Evolutionary conservation across 1,284 basidiomycete species (phyloP).

Genomic region (Cryptococcus sp.): DNA sequence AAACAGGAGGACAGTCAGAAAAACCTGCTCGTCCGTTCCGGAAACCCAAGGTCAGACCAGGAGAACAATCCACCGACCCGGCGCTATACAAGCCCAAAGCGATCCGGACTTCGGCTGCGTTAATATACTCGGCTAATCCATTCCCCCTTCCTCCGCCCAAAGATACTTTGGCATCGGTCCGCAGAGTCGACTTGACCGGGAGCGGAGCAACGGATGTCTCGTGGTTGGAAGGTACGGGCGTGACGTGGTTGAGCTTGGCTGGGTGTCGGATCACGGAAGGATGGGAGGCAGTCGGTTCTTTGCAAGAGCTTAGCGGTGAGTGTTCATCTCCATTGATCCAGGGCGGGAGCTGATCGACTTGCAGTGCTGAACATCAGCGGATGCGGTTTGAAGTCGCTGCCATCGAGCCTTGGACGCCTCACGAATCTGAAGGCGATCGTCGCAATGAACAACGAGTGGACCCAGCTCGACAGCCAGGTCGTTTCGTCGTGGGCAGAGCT

Average conservation of each 20-base stretch:
- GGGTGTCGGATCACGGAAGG: slow-evolving; percentile 39
- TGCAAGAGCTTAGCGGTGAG: slow-evolving; percentile 29
- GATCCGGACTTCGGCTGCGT: slow-evolving; percentile 38
- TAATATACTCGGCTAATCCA: slow-evolving; percentile 36
- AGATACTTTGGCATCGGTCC: slow-evolving; percentile 32
- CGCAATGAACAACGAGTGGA: slow-evolving; percentile 49
- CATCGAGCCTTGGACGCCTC: slow-evolving; percentile 25
- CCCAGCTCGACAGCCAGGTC: slow-evolving; percentile 31
- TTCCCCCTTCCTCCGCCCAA: slow-evolving; percentile 39
- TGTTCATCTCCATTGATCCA: not conserved
- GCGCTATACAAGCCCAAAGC: slow-evolving; percentile 46
- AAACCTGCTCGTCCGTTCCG: no score
- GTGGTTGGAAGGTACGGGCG: slow-evolving; percentile 35
- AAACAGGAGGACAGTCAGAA: no score
- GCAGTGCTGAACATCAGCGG: slow-evolving; percentile 48
- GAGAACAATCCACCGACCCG: slow-evolving; percentile 26
- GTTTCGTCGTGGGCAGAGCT: slow-evolving; percentile 41
- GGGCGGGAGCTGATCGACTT: not conserved
- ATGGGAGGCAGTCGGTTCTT: slow-evolving; percentile 42
- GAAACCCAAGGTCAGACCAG: slow-evolving; percentile 2
- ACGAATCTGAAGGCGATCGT: slow-evolving; percentile 47
- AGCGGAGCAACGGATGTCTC: slow-evolving; percentile 38
- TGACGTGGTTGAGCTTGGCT: slow-evolving; percentile 47
- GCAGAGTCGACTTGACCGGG: slow-evolving; percentile 43
- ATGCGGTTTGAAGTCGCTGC: slow-evolving; percentile 34